Evolutionary conservation across 2,329 filamentous ascomycete genomes (phyloP).

Genomic region (Trichophyton equinum): DNA sequence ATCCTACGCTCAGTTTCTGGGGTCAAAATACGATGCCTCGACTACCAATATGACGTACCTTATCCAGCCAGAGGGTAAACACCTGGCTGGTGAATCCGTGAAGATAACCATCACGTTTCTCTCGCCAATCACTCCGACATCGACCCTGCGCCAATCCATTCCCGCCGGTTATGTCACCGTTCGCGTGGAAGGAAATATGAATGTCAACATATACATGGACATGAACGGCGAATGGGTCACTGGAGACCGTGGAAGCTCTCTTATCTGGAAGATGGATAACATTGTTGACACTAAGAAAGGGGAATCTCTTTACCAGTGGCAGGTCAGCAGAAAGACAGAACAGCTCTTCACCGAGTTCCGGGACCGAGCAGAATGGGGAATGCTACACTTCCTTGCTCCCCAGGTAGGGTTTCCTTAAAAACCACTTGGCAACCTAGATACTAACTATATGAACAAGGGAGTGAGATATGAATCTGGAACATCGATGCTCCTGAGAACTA

Average conservation of each 20-base stretch:
- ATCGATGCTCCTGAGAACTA: constrained; percentile 51
- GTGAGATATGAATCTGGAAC: constrained; percentile 57
- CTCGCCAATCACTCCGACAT: constrained; percentile 69
- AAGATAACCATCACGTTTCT: constrained; percentile 50
- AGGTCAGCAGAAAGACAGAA: constrained; percentile 37
- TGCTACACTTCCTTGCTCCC: constrained; percentile 62
- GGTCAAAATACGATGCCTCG: constrained; percentile 55
- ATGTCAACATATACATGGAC: constrained; percentile 53
- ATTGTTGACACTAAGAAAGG: constrained; percentile 26
- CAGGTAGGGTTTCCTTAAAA: constrained; percentile 22
- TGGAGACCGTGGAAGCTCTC: constrained; percentile 54
- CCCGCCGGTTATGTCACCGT: constrained; percentile 71
- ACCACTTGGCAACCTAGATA: not conserved
- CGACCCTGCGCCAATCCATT: constrained; percentile 65
- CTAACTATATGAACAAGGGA: constrained; percentile 26
- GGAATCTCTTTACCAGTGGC: constrained; percentile 32
- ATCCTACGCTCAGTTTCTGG: constrained; percentile 46
- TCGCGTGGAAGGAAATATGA: constrained; percentile 52
- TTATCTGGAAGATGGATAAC: constrained; percentile 55
- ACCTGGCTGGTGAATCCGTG: constrained; percentile 18
- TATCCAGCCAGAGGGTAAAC: constrained; percentile 34
- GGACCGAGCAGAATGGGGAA: constrained; percentile 76
- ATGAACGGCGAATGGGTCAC: constrained; percentile 72
- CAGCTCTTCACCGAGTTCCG: constrained; percentile 59
- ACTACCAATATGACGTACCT: constrained; percentile 57